phyloP scores from a whole-genome alignment of 1,284 basidiomycete genomes.

The Inonotus obliquus region DNA sequence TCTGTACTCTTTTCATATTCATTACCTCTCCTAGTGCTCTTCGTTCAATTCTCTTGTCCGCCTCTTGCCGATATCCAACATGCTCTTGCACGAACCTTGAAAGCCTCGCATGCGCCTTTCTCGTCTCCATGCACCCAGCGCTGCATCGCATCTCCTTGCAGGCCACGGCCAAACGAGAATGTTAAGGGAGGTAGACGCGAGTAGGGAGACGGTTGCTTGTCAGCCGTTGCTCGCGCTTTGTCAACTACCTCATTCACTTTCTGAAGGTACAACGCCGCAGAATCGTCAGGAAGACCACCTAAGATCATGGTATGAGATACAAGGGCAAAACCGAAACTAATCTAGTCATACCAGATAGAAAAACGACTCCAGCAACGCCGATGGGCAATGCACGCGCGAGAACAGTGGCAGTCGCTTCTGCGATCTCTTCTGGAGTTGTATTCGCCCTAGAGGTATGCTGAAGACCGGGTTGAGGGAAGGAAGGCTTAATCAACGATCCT shows the following conservation, averaged over 20 bases:
- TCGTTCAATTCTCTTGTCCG: background rate
- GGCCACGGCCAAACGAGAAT: conserved; percentile 46
- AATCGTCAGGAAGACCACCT: conserved; percentile 23
- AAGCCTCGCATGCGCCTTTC: conserved; percentile 33
- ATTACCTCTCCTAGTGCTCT: too few relatives aligned
- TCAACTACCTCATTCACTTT: conserved; percentile 20
- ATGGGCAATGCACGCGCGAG: conserved; percentile 42
- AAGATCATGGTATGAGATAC: background rate
- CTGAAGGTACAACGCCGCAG: conserved; percentile 20
- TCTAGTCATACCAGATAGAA: conserved; percentile 39
- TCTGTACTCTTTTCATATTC: too few relatives aligned
- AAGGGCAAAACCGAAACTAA: background rate
- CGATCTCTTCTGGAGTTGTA: conserved; percentile 40
- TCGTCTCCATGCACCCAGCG: conserved; percentile 43
- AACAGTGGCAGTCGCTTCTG: conserved; percentile 42
- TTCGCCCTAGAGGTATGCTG: conserved; percentile 36
- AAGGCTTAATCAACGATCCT: conserved; percentile 47
- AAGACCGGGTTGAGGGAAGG: conserved; percentile 46
- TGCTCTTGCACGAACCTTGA: conserved; percentile 38
- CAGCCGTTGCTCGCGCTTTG: background rate
- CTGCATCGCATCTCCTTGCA: conserved; percentile 46
- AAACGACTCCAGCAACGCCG: conserved; percentile 44
- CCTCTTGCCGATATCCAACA: conserved; percentile 39
- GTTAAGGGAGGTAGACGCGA: conserved; percentile 37
- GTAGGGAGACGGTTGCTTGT: conserved; percentile 27